Evolutionary conservation across 1,139 yeast species (phyloP).

Genomic region (Diutina ranongensis): DNA sequence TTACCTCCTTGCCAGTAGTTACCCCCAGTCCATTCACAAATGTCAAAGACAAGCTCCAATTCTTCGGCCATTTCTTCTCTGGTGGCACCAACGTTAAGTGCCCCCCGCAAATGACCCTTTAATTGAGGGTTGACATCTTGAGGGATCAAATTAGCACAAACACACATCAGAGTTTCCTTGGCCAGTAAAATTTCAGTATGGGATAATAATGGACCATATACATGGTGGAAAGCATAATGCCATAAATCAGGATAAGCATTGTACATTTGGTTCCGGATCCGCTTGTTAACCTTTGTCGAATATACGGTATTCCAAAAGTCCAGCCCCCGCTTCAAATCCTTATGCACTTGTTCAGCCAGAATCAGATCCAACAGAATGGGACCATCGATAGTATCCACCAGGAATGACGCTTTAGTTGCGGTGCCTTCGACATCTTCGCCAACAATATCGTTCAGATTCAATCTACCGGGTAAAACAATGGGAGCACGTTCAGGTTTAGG

Average conservation of each 20-base stretch:
- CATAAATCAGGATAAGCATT: conserved; percentile 80
- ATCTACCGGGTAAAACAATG: conserved; percentile 24
- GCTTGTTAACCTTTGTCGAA: conserved; percentile 46
- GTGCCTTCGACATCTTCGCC: conserved; percentile 34
- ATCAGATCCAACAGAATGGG: conserved; percentile 25
- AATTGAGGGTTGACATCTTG: conserved; percentile 93
- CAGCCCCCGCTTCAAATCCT: conserved; percentile 38
- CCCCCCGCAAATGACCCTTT: conserved; percentile 84
- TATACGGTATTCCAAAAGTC: conserved; percentile 70
- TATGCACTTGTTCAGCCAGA: conserved; percentile 17
- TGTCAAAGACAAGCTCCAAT: conserved; percentile 49
- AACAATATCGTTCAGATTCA: conserved; percentile 26
- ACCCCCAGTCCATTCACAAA: conserved; percentile 69
- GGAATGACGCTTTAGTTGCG: conserved; percentile 16
- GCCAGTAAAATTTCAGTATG: conserved; percentile 52
- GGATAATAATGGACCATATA: conserved; percentile 69
- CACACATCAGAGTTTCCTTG: conserved; percentile 65
- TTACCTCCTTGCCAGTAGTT: conserved; percentile 41
- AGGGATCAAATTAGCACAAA: conserved; percentile 74
- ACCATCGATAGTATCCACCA: conserved; percentile 27
- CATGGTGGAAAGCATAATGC: conserved; percentile 59
- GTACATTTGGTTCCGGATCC: conserved; percentile 58
- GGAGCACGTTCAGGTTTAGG: conserved; percentile 20
- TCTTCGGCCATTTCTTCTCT: conserved; percentile 50
- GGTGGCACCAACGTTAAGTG: conserved; percentile 67